Conservation (phyloP, 139 green algal genomes). For the Closterium sp. region DNA sequence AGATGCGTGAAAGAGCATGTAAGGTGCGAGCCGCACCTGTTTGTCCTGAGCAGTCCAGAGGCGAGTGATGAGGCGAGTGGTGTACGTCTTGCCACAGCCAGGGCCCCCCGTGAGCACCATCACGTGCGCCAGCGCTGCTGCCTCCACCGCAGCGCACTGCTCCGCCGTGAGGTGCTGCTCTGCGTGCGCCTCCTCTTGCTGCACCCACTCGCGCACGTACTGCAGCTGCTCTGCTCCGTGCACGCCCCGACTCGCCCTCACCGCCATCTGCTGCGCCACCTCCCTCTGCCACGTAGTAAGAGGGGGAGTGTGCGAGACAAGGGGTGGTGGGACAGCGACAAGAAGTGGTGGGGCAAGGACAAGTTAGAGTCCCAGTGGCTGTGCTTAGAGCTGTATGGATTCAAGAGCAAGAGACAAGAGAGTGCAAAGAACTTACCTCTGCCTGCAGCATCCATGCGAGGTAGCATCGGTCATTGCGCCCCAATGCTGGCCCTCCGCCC, state of each 20-base stretch:
- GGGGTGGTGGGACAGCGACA: too few species aligned
- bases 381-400: too few species aligned
- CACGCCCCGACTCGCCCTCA: neutral
- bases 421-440: neutral
- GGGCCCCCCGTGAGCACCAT: conserved; percentile 19
- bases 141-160: neutral
- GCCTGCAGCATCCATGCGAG: neutral
- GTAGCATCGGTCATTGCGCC: neutral
- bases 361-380: too few species aligned
- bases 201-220: neutral
- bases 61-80: conserved; percentile 47
- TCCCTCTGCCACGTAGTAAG: neutral
- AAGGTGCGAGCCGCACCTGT: neutral
- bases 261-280: neutral
- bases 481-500: neutral
- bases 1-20: neutral
- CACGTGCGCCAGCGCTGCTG: neutral
- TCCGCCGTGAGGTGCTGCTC: neutral
- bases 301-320: neutral
- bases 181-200: neutral
- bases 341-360: too few species aligned
- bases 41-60: conserved; percentile 47
- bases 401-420: neutral
- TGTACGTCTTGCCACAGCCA: conserved; percentile 54
- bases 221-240: neutral